A percentile compares a stretch with the other conserved stretches of the same genome.
These are phyloP conservation scores for Boletus smithii DNA, from an alignment of 1,284 basidiomycete genomes.

Conservation along the genomic window DNA sequence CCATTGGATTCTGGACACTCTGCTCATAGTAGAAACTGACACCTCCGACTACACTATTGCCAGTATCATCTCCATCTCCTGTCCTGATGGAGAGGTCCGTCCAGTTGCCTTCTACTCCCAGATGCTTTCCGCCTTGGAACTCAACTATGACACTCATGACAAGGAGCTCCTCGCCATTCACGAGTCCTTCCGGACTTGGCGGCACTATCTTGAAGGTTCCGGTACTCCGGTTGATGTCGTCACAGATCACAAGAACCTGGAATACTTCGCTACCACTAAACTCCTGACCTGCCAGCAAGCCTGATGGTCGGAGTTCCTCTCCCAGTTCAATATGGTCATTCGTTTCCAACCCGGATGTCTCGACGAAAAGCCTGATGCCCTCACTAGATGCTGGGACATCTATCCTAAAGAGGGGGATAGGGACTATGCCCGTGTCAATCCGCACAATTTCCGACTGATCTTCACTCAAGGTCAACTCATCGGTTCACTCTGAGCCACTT, in stretches of 20 bases:
- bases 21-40: neutral
- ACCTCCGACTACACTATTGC: no score
- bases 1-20: neutral
- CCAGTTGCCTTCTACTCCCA: slow-evolving; percentile 13
- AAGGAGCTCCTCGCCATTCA: slow-evolving; percentile 22
- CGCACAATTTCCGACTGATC: neutral
- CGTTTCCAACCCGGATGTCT: slow-evolving; percentile 22
- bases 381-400: slow-evolving; percentile 23
- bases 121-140: slow-evolving; percentile 28
- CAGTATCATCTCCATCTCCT: no score
- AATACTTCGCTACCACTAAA: slow-evolving; percentile 10
- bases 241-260: slow-evolving; percentile 18
- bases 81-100: no score
- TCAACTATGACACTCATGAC: slow-evolving; percentile 30
- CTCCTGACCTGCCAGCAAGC: neutral
- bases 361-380: slow-evolving; percentile 27
- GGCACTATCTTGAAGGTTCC: slow-evolving; percentile 16
- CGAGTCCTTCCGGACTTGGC: slow-evolving; percentile 14
- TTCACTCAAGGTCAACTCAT: no score
- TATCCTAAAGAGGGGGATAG: neutral
- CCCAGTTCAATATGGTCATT: no score
- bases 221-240: slow-evolving; percentile 3
- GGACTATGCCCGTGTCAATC: neutral
- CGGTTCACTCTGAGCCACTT: no score
- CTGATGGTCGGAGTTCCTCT: neutral